Percentiles rank a stretch among this genome's conserved stretches.
These are phyloP conservation scores for Eryngium alpinum DNA, from an alignment of 140 eudicot genomes.

Conservation along the genomic window DNA sequence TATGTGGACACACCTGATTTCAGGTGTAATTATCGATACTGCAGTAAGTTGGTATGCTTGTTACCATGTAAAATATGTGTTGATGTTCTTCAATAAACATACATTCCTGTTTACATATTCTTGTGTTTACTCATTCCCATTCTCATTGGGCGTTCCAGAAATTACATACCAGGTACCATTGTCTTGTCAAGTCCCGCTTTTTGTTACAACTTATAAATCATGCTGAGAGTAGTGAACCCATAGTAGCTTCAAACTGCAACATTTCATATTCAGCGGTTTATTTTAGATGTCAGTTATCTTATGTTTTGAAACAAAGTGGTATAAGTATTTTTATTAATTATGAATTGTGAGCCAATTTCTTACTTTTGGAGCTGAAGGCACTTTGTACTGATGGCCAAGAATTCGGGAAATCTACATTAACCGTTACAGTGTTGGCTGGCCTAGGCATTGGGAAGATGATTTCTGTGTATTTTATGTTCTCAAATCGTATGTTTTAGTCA, in stretches of 20 bases:
- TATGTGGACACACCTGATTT: slow-evolving; percentile 97
- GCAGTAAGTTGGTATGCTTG: slow-evolving; percentile 55
- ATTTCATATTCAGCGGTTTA: background rate
- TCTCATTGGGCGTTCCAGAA: background rate
- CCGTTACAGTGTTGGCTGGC: too few relatives aligned
- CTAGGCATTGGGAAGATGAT: too few relatives aligned
- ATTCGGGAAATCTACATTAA: too few relatives aligned
- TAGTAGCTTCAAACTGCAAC: background rate
- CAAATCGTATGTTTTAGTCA: too few relatives aligned
- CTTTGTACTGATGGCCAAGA: too few relatives aligned
- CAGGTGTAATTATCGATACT: slow-evolving; percentile 79
- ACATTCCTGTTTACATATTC: background rate
- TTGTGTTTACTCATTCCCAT: background rate
- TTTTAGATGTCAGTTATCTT: background rate
- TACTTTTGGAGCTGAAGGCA: too few relatives aligned
- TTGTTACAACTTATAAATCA: background rate
- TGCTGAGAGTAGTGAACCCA: background rate
- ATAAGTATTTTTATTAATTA: too few relatives aligned
- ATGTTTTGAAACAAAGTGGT: background rate
- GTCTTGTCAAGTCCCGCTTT: background rate
- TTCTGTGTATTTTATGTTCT: too few relatives aligned
- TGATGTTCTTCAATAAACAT: slow-evolving; percentile 2
- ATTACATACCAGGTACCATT: background rate
- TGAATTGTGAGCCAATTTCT: too few relatives aligned
- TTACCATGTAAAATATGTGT: background rate